A percentile compares a stretch with the other conserved stretches of the same genome.
Conservation (phyloP, 2,329 filamentous ascomycete genomes). For the Botrytis paeoniae region DNA sequence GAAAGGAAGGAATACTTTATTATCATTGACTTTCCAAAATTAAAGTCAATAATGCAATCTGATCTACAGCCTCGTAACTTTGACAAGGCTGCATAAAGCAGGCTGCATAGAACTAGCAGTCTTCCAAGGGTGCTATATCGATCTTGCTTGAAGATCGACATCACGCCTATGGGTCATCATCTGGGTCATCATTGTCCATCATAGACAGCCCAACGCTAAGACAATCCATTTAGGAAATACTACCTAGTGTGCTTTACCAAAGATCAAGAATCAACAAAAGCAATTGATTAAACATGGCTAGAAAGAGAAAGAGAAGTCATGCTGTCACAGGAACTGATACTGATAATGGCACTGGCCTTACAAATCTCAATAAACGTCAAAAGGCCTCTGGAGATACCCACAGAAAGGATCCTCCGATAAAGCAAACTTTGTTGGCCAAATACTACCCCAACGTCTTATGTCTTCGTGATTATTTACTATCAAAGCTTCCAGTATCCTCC, state of each 20-base stretch:
- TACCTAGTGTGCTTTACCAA: not conserved
- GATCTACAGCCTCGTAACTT: not conserved
- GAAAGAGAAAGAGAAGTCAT: constrained; percentile 40
- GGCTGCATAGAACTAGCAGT: constrained; percentile 10
- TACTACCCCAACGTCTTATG: constrained; percentile 66
- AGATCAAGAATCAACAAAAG: not conserved
- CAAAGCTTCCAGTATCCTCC: constrained; percentile 63
- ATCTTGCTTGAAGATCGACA: not conserved
- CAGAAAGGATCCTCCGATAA: constrained; percentile 33
- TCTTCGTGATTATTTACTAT: constrained; percentile 68
- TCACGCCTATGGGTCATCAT: not conserved
- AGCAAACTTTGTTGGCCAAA: constrained; percentile 63
- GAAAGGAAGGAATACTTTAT: not conserved
- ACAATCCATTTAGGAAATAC: not conserved
- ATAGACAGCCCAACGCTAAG: not conserved
- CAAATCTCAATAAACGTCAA: constrained; percentile 35
- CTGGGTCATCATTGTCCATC: not conserved
- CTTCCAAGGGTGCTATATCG: not conserved
- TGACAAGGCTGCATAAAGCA: constrained; percentile 10
- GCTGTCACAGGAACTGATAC: not conserved
- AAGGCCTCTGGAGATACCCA: constrained; percentile 20
- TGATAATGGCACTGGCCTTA: constrained; percentile 18
- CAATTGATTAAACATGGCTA: not conserved
- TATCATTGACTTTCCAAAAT: not conserved
- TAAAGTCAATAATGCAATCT: not conserved